Evolutionary conservation across 495 filamentous ascomycete genomes (phyloP).

Genomic region (Letharia columbiana): DNA sequence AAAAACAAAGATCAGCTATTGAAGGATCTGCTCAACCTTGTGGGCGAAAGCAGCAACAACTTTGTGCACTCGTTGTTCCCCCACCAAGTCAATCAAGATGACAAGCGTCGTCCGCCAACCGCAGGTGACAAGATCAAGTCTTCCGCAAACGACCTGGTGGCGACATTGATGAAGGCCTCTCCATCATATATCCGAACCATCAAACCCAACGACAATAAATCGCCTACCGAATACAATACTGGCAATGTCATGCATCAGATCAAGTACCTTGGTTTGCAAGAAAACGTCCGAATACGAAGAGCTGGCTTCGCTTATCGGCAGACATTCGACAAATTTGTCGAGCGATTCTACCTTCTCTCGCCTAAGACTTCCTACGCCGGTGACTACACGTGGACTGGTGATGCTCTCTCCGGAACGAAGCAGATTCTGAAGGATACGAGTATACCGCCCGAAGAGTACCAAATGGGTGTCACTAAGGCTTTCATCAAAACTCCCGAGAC

Average conservation of each 20-base stretch:
- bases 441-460: slow-evolving; percentile 90
- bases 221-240: slow-evolving; percentile 79
- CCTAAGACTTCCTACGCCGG: slow-evolving; percentile 92
- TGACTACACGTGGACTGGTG: slow-evolving; percentile 92
- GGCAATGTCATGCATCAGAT: slow-evolving; percentile 96
- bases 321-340: slow-evolving; percentile 96
- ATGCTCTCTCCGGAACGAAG: slow-evolving; percentile 75
- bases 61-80: slow-evolving; percentile 89
- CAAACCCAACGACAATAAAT: slow-evolving; percentile 99
- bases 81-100: slow-evolving; percentile 88
- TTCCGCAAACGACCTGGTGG: slow-evolving; percentile 91
- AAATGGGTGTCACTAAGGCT: slow-evolving; percentile 93
- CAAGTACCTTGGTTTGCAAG: slow-evolving; percentile 96
- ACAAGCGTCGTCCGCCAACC: slow-evolving; percentile 86
- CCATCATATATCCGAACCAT: slow-evolving; percentile 98
- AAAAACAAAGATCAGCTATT: slow-evolving; percentile 98
- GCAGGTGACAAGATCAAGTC: slow-evolving; percentile 95
- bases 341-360: slow-evolving; percentile 92
- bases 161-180: slow-evolving; percentile 91
- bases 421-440: slow-evolving; percentile 94
- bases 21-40: slow-evolving; percentile 86
- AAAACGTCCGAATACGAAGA: slow-evolving; percentile 95
- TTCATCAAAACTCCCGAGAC: slow-evolving; percentile 99
- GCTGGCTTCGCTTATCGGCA: slow-evolving; percentile 97
- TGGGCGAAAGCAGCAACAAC: slow-evolving; percentile 69